Evolutionary conservation across 2,329 filamentous ascomycete species (phyloP).

Genomic region (Alternaria tenuissima): DNA sequence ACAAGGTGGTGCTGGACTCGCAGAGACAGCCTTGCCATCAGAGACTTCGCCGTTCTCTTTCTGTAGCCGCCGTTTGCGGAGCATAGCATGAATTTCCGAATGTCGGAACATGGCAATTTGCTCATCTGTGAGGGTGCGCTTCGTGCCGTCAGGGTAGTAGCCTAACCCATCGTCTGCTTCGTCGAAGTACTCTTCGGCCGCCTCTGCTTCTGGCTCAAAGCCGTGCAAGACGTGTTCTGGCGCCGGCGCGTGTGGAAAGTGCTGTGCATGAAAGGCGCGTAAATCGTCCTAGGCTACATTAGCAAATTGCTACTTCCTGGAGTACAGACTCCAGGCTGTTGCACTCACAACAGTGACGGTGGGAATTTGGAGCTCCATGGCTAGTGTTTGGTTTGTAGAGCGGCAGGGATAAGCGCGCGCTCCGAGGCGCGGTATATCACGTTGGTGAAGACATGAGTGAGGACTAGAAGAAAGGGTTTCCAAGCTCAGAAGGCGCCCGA

Average conservation of each 20-base stretch:
- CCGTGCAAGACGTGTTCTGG: conserved; percentile 46
- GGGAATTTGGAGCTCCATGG: conserved; percentile 39
- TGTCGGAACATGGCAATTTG: conserved; percentile 91
- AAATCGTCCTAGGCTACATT: conserved; percentile 52
- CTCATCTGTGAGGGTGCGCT: conserved; percentile 88
- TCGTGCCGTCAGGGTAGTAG: conserved; percentile 85
- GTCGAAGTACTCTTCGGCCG: conserved; percentile 40
- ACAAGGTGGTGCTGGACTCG: neutral
- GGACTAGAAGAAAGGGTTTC: conserved; percentile 12
- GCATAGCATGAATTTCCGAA: conserved; percentile 79
- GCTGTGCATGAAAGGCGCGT: conserved; percentile 52
- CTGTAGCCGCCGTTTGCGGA: conserved; percentile 50
- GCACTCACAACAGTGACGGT: conserved; percentile 44
- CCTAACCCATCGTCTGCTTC: conserved; percentile 74
- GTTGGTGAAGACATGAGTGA: conserved; percentile 24
- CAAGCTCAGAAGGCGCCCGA: conserved; percentile 17
- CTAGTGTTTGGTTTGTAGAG: neutral
- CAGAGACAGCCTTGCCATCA: conserved; percentile 15
- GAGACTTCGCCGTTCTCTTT: conserved; percentile 32
- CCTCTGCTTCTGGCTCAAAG: conserved; percentile 35
- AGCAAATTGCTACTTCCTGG: conserved; percentile 13
- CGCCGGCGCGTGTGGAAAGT: conserved; percentile 52
- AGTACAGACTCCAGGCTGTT: neutral
- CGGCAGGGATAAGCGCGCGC: conserved; percentile 17
- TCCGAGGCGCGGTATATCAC: conserved; percentile 24